Base-by-base conservation (phyloP, 768 basidiomycete genomes). In the Xanthoconium purpureum region DNA sequence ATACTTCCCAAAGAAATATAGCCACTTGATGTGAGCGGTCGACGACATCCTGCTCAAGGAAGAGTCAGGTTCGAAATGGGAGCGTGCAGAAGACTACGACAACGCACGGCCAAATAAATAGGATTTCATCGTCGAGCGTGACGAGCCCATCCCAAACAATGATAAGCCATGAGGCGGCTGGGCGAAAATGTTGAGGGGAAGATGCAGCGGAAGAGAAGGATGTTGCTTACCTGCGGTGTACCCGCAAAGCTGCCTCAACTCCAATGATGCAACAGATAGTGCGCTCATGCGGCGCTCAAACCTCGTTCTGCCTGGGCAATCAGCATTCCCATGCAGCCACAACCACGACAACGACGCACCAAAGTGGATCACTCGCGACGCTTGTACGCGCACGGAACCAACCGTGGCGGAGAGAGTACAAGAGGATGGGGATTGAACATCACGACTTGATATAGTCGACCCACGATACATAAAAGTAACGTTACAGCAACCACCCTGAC, bases 1-100 rank as follows among this genome's bases (percentile, higher is more conserved):
- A 18, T 65, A 71, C 50, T 56, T 71, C 5, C 55, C 56, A 45
- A 68, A 59, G 17, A 71, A 24, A 45, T 63, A 70, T n/a, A 71
- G 10, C 69, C 66, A 70, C 45, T 71, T 70, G 40, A 64, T 32
- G 29, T 50, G 46, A 2, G 64, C 58, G 10, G 8, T 50, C 4
- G 7, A 8, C 9, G 69, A 42, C 55, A 64, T 62, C 13, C 68
- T 69, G 32, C 28, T 20, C 30, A 0, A 36, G 29, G 5, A 13
- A 2, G 45, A 28, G 44, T 39, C 28, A 52, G 1, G 15, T 24
- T 45, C 35, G 0, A 12, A 2, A 20, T 30, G n/a, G 32, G 14
- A n/a, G 18, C 20, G 11, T 5, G 15, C 15, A 29, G n/a, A 55
- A 45, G 14, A 36, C 7, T 1, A 37, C 0, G 10, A 15, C 7